Evolutionary conservation across 805 yeast genomes (phyloP).

Genomic region (Maudiozyma turicensis): DNA sequence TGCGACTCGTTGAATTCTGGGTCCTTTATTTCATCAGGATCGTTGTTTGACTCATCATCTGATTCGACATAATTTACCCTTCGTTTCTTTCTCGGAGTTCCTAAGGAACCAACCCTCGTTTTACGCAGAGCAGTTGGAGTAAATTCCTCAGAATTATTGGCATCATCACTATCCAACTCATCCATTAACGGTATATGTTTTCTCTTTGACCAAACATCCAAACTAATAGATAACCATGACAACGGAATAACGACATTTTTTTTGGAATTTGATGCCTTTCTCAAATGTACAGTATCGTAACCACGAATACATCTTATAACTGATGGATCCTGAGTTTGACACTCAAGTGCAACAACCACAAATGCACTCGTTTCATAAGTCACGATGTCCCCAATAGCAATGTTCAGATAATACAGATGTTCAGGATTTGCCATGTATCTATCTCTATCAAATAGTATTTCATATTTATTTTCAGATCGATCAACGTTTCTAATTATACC

Average conservation of each 20-base stretch:
- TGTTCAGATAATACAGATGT: slow-evolving; percentile 39
- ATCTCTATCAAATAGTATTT: slow-evolving; percentile 18
- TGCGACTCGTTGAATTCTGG: not conserved
- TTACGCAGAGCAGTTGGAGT: not conserved
- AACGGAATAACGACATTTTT: slow-evolving; percentile 17
- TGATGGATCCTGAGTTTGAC: slow-evolving; percentile 13
- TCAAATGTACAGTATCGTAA: slow-evolving; percentile 39
- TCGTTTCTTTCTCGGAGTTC: not conserved
- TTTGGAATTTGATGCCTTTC: slow-evolving; percentile 17
- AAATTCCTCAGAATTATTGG: not conserved
- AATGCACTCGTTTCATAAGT: slow-evolving; percentile 29
- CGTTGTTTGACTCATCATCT: not conserved
- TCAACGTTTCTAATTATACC: slow-evolving; percentile 31
- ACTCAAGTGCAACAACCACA: slow-evolving; percentile 39
- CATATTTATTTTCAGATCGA: not conserved
- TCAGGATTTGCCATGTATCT: slow-evolving; percentile 11
- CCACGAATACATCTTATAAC: slow-evolving; percentile 51
- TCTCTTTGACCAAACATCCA: slow-evolving; percentile 29
- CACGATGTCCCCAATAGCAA: slow-evolving; percentile 48
- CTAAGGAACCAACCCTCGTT: too few species aligned
- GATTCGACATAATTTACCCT: not conserved
- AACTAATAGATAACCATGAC: slow-evolving; percentile 26
- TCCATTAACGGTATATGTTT: not conserved
- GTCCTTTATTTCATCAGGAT: not conserved
- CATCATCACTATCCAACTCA: not conserved